Evolutionary conservation across 2,329 filamentous ascomycete species (phyloP).

Genomic region (Nothophaeocryptopus gaeumannii): DNA sequence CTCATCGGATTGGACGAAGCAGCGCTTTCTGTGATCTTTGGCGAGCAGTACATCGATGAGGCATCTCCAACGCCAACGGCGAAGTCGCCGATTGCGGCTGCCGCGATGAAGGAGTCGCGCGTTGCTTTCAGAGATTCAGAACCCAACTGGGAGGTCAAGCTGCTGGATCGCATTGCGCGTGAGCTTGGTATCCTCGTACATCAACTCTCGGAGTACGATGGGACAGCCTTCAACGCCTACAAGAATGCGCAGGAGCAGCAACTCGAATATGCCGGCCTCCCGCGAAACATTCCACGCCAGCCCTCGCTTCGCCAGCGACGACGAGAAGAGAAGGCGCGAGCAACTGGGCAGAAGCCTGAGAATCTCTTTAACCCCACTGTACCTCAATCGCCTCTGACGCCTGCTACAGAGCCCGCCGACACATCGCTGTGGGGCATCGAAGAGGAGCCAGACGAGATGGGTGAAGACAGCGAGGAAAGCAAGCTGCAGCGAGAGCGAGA

Average conservation of each 20-base stretch:
- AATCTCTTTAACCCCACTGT: conserved; percentile 33
- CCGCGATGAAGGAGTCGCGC: conserved; percentile 31
- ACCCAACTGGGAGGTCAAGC: conserved; percentile 67
- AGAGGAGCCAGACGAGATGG: conserved; percentile 50
- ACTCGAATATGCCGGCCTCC: conserved; percentile 75
- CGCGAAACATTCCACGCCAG: conserved; percentile 35
- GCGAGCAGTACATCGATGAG: conserved; percentile 64
- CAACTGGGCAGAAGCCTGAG: conserved; percentile 19
- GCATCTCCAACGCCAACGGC: conserved; percentile 33
- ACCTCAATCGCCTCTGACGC: conserved; percentile 28
- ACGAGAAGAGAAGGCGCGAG: conserved; percentile 18
- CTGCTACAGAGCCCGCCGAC: conserved; percentile 37
- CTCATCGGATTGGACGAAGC: conserved; percentile 88
- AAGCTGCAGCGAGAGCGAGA: conserved; percentile 54
- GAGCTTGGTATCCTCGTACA: conserved; percentile 83
- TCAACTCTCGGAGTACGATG: conserved; percentile 80
- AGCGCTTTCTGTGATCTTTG: conserved; percentile 80
- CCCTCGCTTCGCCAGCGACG: conserved; percentile 28
- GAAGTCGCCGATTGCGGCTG: conserved; percentile 31
- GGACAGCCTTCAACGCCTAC: conserved; percentile 78
- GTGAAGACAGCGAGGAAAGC: conserved; percentile 29
- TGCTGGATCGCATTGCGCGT: conserved; percentile 79
- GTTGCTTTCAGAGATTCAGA: conserved; percentile 37
- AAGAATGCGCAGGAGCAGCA: conserved; percentile 52
- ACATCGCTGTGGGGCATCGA: conserved; percentile 66